These are phyloP conservation scores for Andalucia godoyi DNA, from an alignment of 78 protist genomes.

Conservation along the genomic window DNA sequence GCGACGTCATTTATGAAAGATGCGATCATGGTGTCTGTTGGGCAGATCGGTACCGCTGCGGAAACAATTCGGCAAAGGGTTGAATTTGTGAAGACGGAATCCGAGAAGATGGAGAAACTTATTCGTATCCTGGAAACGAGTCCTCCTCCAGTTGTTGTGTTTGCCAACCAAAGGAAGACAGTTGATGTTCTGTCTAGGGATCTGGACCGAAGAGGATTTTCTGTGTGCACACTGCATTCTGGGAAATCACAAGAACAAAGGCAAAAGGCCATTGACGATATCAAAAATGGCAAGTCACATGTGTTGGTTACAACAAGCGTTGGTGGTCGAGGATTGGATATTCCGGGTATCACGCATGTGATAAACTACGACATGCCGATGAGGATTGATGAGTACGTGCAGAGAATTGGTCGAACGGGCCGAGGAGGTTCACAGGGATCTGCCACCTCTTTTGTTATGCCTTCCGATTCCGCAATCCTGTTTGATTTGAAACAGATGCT, in stretches of 20 bases:
- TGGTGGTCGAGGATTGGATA: constrained; percentile 37
- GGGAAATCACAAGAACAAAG: constrained; percentile 7
- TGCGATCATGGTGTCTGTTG: constrained; percentile 59
- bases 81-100: constrained; percentile 17
- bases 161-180: not conserved
- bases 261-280: not conserved
- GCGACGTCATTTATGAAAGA: constrained; percentile 62
- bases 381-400: constrained; percentile 33
- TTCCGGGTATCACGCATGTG: constrained; percentile 39
- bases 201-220: no score
- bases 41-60: constrained; percentile 64
- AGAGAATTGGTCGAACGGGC: constrained; percentile 53
- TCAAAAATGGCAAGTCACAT: not conserved
- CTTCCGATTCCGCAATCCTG: no score
- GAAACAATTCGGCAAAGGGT: constrained; percentile 57
- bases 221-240: no score
- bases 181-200: not conserved
- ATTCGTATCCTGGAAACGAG: not conserved
- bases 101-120: constrained; percentile 4
- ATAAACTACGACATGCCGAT: constrained; percentile 48
- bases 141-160: not conserved
- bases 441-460: constrained; percentile 62
- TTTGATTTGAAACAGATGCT: no score
- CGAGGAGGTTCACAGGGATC: constrained; percentile 57
- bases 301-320: constrained; percentile 47